Evolutionary conservation across 345 rosid genomes (phyloP).

Genomic region (Erysimum cheiranthoides): DNA sequence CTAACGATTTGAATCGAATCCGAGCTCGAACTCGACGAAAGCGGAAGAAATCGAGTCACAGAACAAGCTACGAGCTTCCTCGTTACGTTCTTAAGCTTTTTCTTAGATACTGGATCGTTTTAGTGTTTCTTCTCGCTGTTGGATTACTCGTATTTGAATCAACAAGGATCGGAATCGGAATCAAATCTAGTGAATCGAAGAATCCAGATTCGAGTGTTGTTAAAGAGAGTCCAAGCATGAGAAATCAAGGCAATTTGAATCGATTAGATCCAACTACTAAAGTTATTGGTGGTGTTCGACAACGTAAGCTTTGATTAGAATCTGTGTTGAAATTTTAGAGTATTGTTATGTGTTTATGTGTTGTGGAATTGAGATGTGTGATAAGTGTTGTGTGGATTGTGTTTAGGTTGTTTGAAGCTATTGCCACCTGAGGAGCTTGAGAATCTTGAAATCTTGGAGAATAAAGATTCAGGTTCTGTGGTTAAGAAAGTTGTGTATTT

Average conservation of each 20-base stretch:
- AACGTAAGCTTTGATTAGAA: slow-evolving; percentile 34
- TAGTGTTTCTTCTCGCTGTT: slow-evolving; percentile 60
- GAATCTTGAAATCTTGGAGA: slow-evolving; percentile 60
- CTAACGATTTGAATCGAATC: slow-evolving; percentile 65
- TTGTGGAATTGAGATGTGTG: background rate
- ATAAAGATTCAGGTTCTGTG: slow-evolving; percentile 51
- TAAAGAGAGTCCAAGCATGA: slow-evolving; percentile 31
- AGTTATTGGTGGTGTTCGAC: slow-evolving; percentile 48
- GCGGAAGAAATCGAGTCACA: slow-evolving; percentile 67
- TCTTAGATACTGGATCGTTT: slow-evolving; percentile 64
- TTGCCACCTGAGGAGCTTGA: slow-evolving; percentile 75
- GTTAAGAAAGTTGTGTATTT: slow-evolving; percentile 67
- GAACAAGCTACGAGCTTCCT: slow-evolving; percentile 52
- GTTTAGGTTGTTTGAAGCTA: slow-evolving; percentile 85
- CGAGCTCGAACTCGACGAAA: slow-evolving; percentile 71
- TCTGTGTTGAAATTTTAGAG: background rate
- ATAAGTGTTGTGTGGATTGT: slow-evolving; percentile 20
- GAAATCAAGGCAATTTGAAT: slow-evolving; percentile 42
- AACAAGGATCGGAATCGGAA: slow-evolving; percentile 65
- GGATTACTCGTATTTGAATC: slow-evolving; percentile 71
- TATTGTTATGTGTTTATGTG: background rate
- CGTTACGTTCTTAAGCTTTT: slow-evolving; percentile 57
- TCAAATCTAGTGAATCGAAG: slow-evolving; percentile 36
- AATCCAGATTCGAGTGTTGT: slow-evolving; percentile 9
- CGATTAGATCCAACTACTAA: slow-evolving; percentile 44